phyloP scores from a whole-genome alignment of 2,329 filamentous ascomycete species.

The Aspergillus calidoustus region DNA sequence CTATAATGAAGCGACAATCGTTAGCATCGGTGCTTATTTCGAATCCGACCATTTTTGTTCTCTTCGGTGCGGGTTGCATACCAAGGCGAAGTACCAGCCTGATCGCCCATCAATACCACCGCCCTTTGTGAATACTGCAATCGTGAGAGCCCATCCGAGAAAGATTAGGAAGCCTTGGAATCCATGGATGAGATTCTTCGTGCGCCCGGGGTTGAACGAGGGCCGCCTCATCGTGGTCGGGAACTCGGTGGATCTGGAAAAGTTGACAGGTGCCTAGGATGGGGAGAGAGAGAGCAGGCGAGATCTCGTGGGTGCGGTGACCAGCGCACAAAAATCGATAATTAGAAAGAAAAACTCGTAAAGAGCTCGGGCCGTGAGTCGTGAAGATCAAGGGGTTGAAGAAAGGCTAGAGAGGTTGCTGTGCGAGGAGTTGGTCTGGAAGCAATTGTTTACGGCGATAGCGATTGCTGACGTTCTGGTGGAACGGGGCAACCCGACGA shows the following conservation, averaged over 20 bases:
- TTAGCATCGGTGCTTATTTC: constrained; percentile 1
- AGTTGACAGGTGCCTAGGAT: not conserved
- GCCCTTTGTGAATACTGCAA: constrained; percentile 61
- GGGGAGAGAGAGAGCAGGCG: not conserved
- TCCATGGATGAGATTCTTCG: constrained; percentile 60
- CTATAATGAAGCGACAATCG: constrained; percentile 39
- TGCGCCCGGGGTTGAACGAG: constrained; percentile 55
- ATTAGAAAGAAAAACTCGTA: not conserved
- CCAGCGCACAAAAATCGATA: constrained; percentile 1
- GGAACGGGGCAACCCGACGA: constrained; percentile 32
- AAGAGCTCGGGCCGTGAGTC: not conserved
- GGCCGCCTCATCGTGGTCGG: constrained; percentile 31
- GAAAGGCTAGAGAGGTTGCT: not conserved
- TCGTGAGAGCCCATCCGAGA: constrained; percentile 60
- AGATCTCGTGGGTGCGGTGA: not conserved
- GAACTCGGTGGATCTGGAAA: not conserved
- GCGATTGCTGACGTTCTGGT: constrained; percentile 21
- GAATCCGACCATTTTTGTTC: not conserved
- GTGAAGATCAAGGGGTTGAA: not conserved
- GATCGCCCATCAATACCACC: constrained; percentile 59
- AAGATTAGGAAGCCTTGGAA: constrained; percentile 62
- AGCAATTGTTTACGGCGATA: constrained; percentile 31
- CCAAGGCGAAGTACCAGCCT: constrained; percentile 62
- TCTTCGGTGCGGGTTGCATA: constrained; percentile 32
- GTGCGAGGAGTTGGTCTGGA: constrained; percentile 8